phyloP scores from a whole-genome alignment of 2,329 filamentous ascomycete genomes.

The Talaromyces sp. region DNA sequence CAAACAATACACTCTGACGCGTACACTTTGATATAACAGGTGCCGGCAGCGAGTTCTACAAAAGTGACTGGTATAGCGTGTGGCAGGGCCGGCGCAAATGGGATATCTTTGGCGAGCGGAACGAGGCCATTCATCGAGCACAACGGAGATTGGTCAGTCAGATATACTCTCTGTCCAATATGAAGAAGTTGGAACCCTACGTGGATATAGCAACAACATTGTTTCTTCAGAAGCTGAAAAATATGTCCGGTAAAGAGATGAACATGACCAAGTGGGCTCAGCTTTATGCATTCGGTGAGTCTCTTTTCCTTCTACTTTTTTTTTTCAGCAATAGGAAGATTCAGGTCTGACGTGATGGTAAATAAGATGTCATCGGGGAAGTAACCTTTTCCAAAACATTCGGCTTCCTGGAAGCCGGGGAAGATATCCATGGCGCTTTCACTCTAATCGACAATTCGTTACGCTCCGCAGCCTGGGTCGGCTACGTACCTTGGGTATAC shows the following conservation, averaged over 20 bases:
- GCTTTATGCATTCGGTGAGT: slow-evolving; percentile 15
- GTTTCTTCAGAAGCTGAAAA: slow-evolving; percentile 33
- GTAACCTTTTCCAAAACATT: slow-evolving; percentile 39
- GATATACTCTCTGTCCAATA: slow-evolving; percentile 36
- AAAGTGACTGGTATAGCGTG: slow-evolving; percentile 41
- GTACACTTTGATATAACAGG: slow-evolving; percentile 17
- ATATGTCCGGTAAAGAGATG: slow-evolving; percentile 18
- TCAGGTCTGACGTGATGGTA: neutral
- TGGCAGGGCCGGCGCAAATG: slow-evolving; percentile 40
- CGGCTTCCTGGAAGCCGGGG: slow-evolving; percentile 34
- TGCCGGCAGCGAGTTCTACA: slow-evolving; percentile 42
- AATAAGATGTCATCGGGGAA: slow-evolving; percentile 41
- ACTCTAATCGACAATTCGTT: slow-evolving; percentile 31
- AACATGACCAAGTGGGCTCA: slow-evolving; percentile 12
- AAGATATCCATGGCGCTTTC: slow-evolving; percentile 34
- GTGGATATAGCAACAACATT: slow-evolving; percentile 37
- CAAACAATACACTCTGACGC: neutral
- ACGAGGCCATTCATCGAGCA: slow-evolving; percentile 35
- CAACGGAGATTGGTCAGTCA: slow-evolving; percentile 33
- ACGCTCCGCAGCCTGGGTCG: slow-evolving; percentile 36
- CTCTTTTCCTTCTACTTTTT: slow-evolving; percentile 2
- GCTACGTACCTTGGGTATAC: slow-evolving; percentile 37
- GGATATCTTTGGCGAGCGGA: slow-evolving; percentile 39
- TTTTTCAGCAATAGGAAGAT: neutral
- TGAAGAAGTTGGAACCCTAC: slow-evolving; percentile 39